Evolutionary conservation across 257 asterid genomes (phyloP), one percentile per base, ranked within the genome.

Genomic region (Przewalskia tangutica): DNA sequence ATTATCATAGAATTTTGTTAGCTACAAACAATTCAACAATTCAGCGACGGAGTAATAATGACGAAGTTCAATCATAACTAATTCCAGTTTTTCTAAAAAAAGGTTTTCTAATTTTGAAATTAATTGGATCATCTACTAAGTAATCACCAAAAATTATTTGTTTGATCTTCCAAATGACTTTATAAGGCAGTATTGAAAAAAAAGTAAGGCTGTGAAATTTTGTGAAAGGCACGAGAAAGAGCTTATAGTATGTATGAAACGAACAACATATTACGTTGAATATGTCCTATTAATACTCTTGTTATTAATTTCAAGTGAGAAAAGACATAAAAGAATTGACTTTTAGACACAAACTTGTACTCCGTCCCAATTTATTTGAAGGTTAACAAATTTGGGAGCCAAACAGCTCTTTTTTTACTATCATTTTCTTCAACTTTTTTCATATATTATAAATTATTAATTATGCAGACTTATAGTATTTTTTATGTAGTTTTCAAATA

Each of bases 141-240:
- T 44, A 46, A 42, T 71, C 18, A 46, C 18, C 40, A 70, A 67
- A 40, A 68, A 34, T 68, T 38, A 8, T 38, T 65, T 68, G 7
- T 9, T 68, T 42, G 59, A n/a, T 71, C 58, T 42, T 70, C 56
- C 38, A 17, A 64, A 71, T 20, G 40, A 71, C 36, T 68, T 64
- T 46, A 46, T 20, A 20, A 18, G 40, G 78, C 0, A 10, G 4
- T 10, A 44, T 34, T 34, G 18, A 34, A 32, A 34, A 71, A 27
- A 71, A 71, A 42, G 1, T 59, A 20, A 63, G 59, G 18, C 6
- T 20, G 17, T 71, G 4, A 71, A 71, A 46, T 71, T 48, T 20
- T 71, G 42, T 71, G 59, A 71, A 46, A 71, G 79, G 20, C 79
- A 71, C 79, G 79, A 73, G 79, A 73, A 48, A 48, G 79, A 73